phyloP scores from a whole-genome alignment of 2,329 filamentous ascomycete species.

The Didymellaceae sp. region DNA sequence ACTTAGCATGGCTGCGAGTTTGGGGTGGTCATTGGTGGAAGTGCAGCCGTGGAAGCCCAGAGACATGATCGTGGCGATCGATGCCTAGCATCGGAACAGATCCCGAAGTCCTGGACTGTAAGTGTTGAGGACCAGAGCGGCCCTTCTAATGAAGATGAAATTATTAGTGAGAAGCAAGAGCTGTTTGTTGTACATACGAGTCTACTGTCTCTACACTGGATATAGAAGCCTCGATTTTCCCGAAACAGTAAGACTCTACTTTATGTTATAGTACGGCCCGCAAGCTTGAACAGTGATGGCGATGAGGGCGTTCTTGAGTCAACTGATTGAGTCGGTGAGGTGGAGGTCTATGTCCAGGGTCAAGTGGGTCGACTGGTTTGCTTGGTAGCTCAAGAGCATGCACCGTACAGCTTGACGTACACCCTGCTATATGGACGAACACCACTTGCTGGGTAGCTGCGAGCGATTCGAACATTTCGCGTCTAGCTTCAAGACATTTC shows the following conservation, averaged over 20 bases:
- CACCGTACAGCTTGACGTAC: conserved; percentile 21
- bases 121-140: no score
- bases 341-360: conserved; percentile 16
- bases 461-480: conserved; percentile 19
- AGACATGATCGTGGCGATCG: no score
- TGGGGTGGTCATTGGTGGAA: no score
- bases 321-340: conserved; percentile 3
- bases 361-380: conserved; percentile 42
- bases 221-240: neutral
- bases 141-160: no score
- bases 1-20: no score
- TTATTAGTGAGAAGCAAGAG: no score
- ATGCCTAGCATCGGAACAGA: no score
- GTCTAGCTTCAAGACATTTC: conserved; percentile 16
- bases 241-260: neutral
- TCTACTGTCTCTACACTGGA: no score
- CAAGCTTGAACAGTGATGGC: neutral
- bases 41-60: no score
- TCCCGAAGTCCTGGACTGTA: no score
- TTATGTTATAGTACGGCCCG: neutral
- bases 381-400: conserved; percentile 38
- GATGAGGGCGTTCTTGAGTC: neutral
- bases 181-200: neutral
- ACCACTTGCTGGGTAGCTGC: conserved; percentile 9
- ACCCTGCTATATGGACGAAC: conserved; percentile 2